Base-by-base conservation (phyloP, 352 stramenopile genomes). In the Phytophthora macrochlamydospora region DNA sequence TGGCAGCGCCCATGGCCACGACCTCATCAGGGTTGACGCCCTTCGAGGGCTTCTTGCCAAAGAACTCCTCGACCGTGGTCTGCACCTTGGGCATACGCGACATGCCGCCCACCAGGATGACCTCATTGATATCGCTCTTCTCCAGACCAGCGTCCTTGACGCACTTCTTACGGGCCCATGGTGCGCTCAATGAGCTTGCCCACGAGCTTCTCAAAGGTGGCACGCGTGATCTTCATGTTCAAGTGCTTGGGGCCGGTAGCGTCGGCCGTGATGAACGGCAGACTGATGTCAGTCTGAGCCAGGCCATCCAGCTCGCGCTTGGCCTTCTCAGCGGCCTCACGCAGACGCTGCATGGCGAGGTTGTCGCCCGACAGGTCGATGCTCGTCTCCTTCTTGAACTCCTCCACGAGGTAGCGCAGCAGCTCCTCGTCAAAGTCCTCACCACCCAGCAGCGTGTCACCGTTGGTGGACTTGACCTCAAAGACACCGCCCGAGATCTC, bases 211-310 rank as follows among this genome's bases (percentile, higher is more conserved):
- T 40, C 35, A 11, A 40, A 40, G 9, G 6, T 6, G 9, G 35
- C 35, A 11, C 35, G 35, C 35, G 35, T 40, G 35, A 40, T 40
- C 6, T 6, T 40, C 35, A 11, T 11, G 35, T 40, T 40, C 6
- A 40, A 40, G 35, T 40, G 97, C 86, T 99, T 99, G 40, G 97
- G 97, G 67, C 97, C 35, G 6, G 9, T 11, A 11, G 6, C 35
- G 35, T 40, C 35, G 35, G 6, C 97, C 38, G 83, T 91, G 42
- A 99, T 99, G 49, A 97, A 40, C 35, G 9, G 35, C 35, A 11
- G 9, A 40, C 9, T 11, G 35, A 40, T 40, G 6, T 40, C 35
- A 11, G 9, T 40, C 6, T 40, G 9, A 11, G 35, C 35, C 35
- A 11, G 35, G 6, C 6, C 35, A 6, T 6, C 6, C 35, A 40